Evolutionary conservation across 2,329 filamentous ascomycete genomes (phyloP), one percentile per base, ranked within the genome.

Genomic region (Salinomyces thailandicus): DNA sequence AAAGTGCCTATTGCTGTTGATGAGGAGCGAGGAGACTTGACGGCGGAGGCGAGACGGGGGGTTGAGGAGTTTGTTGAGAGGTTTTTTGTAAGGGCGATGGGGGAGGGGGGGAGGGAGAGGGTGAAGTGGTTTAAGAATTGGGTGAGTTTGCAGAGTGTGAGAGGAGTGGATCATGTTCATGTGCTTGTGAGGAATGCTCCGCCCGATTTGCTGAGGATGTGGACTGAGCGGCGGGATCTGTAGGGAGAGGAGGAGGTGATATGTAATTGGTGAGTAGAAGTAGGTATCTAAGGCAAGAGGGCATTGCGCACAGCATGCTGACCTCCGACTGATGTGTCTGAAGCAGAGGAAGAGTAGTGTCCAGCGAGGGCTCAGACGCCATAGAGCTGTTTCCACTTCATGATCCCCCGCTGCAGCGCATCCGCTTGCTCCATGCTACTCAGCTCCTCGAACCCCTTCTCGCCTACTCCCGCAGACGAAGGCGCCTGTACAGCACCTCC

Each of bases 391-490:
- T 46, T 39, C 44, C 43, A 48, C 22, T 31, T 30, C 30, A 31
- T 30, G 51, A 93, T 71, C 56, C 86, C 78, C 43, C 81, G 72
- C 43, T 81, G 87, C 57, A 93, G 62, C 49, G 77, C 72, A 57
- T 93, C 85, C 84, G 93, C 93, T 84, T 93, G 93, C 61, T 93
- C 84, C 45, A 84, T 68, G 48, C 81, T 86, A 39, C 68, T 82
- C 45, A 94, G 66, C 6, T 81, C 73, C 48, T 79, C 83, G 59
- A 93, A 93, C 1, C 79, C 72, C 55, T 93, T 71, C 57, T 28
- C 35, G 13, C 35, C 18, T 12, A 7, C 18, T 16, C 26, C 37
- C 19, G 30, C 29, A 9, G 31, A 31, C 6, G 16, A 17, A 13
- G 37, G 38, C 14, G 33, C 30, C 26, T 37, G 41, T 22, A 40